Evolutionary conservation across 345 rosid genomes (phyloP).

Genomic region (Brassica cretica): DNA sequence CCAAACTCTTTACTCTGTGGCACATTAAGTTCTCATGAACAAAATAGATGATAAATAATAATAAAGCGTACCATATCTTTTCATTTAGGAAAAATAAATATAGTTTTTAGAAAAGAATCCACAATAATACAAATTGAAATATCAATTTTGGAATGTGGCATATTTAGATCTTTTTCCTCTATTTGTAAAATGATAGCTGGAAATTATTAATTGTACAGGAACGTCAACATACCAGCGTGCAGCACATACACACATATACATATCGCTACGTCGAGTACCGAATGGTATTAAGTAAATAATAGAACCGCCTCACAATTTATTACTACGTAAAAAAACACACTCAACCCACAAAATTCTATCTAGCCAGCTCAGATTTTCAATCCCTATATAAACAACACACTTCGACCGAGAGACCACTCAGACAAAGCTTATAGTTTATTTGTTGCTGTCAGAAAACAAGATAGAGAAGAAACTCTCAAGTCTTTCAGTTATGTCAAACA

Average conservation of each 20-base stretch:
- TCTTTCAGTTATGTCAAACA: conserved; percentile 3
- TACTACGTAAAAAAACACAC: background rate
- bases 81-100: background rate
- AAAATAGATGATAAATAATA: background rate
- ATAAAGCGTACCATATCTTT: background rate
- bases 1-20: background rate
- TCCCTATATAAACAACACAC: conserved; percentile 11
- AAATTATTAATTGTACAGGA: background rate
- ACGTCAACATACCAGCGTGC: background rate
- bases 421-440: background rate
- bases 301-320: background rate
- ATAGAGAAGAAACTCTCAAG: conserved; percentile 3
- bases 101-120: background rate
- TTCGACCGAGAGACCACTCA: background rate
- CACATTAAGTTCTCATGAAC: background rate
- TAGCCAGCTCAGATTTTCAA: conserved; percentile 14
- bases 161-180: background rate
- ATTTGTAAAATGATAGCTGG: conserved; percentile 16
- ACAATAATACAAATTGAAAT: background rate
- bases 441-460: background rate
- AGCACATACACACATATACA: background rate
- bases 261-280: background rate
- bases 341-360: background rate
- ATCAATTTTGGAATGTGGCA: background rate
- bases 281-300: conserved; percentile 10